Conservation (phyloP, 306 rosid species). For the Pterocarpus santalinus region DNA sequence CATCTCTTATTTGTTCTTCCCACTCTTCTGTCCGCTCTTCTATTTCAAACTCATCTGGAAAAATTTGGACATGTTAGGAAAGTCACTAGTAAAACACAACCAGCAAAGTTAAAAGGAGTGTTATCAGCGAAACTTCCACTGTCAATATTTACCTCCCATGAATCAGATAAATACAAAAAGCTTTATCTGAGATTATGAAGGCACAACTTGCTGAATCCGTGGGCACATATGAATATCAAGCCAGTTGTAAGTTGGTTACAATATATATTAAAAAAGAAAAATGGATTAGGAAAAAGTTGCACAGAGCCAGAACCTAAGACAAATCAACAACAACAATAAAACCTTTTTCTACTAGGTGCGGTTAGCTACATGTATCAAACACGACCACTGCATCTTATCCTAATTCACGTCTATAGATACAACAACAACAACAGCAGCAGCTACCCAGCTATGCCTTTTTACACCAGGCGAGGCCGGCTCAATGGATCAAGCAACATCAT, state of each 20-base stretch:
- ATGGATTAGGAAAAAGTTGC: neutral
- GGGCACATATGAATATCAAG: constrained; percentile 10
- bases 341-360: neutral
- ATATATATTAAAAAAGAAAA: neutral
- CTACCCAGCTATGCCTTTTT: too few relatives aligned
- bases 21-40: neutral
- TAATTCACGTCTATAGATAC: neutral
- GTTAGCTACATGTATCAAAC: neutral
- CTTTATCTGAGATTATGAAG: constrained; percentile 47
- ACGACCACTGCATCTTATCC: neutral
- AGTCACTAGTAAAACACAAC: constrained; percentile 42
- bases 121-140: constrained; percentile 41
- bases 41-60: neutral
- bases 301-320: neutral
- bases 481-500: neutral
- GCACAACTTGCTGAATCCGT: constrained; percentile 32
- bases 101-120: constrained; percentile 12
- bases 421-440: too few relatives aligned
- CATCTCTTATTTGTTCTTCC: constrained; percentile 9
- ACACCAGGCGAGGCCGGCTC: too few relatives aligned
- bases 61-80: constrained; percentile 34
- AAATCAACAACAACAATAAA: neutral
- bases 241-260: constrained; percentile 1
- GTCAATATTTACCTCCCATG: constrained; percentile 39
- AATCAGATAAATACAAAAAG: constrained; percentile 42